phyloP scores from a whole-genome alignment of 1,284 basidiomycete genomes.

The Trametes polyzona region DNA sequence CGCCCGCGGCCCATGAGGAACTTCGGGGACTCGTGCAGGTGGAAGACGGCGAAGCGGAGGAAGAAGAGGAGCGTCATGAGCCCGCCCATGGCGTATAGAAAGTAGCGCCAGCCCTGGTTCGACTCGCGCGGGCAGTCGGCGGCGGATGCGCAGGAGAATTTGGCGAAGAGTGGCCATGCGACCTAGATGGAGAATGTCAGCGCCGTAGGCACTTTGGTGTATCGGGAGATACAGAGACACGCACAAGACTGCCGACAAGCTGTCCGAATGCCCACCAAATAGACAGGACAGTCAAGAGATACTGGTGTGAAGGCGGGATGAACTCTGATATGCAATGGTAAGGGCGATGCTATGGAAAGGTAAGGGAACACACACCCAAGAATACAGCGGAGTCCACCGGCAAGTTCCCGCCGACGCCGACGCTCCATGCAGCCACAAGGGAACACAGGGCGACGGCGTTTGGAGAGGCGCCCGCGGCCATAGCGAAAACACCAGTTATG shows the following conservation, averaged over 20 bases:
- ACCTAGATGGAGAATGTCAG: slow-evolving; percentile 39
- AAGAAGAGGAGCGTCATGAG: slow-evolving; percentile 66
- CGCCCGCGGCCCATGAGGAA: slow-evolving; percentile 74
- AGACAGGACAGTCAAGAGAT: slow-evolving; percentile 63
- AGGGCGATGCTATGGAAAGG: no score
- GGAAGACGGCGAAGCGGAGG: slow-evolving; percentile 74
- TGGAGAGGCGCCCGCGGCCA: slow-evolving; percentile 60
- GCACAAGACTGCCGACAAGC: slow-evolving; percentile 58
- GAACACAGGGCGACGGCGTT: slow-evolving; percentile 54
- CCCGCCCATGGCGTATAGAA: slow-evolving; percentile 63
- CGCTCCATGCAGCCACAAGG: slow-evolving; percentile 56
- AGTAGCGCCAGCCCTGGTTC: slow-evolving; percentile 79
- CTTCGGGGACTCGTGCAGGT: slow-evolving; percentile 77
- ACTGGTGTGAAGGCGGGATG: slow-evolving; percentile 63
- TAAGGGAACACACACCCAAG: slow-evolving; percentile 49
- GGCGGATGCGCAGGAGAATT: slow-evolving; percentile 57
- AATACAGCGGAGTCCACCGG: slow-evolving; percentile 82
- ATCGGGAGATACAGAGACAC: slow-evolving; percentile 37
- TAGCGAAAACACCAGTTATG: slow-evolving; percentile 68
- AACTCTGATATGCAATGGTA: slow-evolving; percentile 63
- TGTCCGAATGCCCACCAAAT: slow-evolving; percentile 71
- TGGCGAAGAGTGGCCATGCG: slow-evolving; percentile 68
- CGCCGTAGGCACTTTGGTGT: neutral
- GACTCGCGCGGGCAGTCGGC: slow-evolving; percentile 46
- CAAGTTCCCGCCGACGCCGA: slow-evolving; percentile 71